These are phyloP conservation scores for Mortierella polycephala DNA, from an alignment of 371 early-diverging fungal genomes.

Conservation along the genomic window DNA sequence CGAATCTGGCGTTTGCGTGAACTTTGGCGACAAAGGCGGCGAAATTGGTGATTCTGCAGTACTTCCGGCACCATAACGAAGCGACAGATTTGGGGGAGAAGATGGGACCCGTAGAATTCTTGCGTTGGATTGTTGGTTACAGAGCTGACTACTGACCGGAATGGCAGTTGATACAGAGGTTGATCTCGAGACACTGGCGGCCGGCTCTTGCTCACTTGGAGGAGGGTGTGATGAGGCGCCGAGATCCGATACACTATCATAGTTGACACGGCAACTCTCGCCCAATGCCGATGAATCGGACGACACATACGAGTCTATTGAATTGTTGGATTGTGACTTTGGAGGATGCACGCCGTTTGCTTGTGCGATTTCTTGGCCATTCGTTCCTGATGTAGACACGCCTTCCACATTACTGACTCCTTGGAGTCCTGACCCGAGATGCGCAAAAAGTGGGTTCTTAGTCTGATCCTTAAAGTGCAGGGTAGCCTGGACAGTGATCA, in stretches of 20 bases:
- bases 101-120: conserved; percentile 29
- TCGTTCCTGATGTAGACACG: neutral
- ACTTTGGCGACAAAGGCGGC: conserved; percentile 24
- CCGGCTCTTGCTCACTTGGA: neutral
- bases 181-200: neutral
- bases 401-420: neutral
- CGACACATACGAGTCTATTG: conserved; percentile 21
- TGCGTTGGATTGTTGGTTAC: neutral
- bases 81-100: conserved; percentile 40
- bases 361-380: neutral
- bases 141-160: conserved; percentile 1
- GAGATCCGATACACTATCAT: conserved; percentile 13
- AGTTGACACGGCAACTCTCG: neutral
- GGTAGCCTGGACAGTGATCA: conserved; percentile 40
- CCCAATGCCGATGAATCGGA: conserved; percentile 21
- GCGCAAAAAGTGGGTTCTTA: conserved; percentile 27
- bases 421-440: conserved; percentile 19
- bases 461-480: conserved; percentile 47
- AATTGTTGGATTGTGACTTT: conserved; percentile 19
- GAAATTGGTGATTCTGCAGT: conserved; percentile 2
- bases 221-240: conserved; percentile 2
- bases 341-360: neutral
- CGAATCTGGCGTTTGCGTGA: conserved; percentile 18
- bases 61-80: conserved; percentile 8
- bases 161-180: conserved; percentile 5